Percentiles rank a stretch among this genome's conserved stretches.
phyloP scores from a whole-genome alignment of 2,329 filamentous ascomycete genomes.

The Xylogone sp. region DNA sequence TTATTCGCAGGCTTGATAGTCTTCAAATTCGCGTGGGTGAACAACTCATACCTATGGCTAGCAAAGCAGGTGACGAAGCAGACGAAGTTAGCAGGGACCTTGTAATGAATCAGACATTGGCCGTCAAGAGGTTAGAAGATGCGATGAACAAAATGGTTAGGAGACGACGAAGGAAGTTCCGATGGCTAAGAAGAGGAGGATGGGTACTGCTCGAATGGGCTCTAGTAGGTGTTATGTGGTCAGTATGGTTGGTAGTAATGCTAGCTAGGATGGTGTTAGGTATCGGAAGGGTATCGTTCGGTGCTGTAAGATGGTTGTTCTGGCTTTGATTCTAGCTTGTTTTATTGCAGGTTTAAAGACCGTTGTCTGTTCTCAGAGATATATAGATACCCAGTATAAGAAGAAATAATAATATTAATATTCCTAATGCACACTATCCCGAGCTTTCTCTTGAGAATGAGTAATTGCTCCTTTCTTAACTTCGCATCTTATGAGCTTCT shows the following conservation, averaged over 20 bases:
- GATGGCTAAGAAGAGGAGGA: conserved; percentile 70
- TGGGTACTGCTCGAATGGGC: conserved; percentile 86
- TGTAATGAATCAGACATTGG: conserved; percentile 70
- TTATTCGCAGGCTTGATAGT: conserved; percentile 39
- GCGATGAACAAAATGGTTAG: conserved; percentile 73
- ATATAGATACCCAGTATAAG: not conserved
- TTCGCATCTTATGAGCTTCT: too few species aligned
- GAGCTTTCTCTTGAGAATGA: too few species aligned
- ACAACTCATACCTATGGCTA: conserved; percentile 54
- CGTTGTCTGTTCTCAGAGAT: not conserved
- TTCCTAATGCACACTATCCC: too few species aligned
- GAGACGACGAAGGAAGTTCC: conserved; percentile 61
- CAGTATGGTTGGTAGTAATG: conserved; percentile 86
- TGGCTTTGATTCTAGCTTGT: conserved; percentile 51
- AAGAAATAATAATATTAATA: not conserved
- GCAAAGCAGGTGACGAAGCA: conserved; percentile 69
- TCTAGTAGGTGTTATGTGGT: conserved; percentile 88
- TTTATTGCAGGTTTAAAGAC: not conserved
- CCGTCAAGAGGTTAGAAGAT: conserved; percentile 77
- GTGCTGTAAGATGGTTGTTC: conserved; percentile 72
- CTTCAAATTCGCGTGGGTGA: conserved; percentile 34
- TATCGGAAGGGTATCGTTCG: conserved; percentile 54
- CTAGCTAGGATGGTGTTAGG: conserved; percentile 64
- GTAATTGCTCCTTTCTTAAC: too few species aligned
- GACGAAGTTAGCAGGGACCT: conserved; percentile 76